Evolutionary conservation across 2,329 filamentous ascomycete species (phyloP).

Genomic region (Chaetoscypha palmicola): DNA sequence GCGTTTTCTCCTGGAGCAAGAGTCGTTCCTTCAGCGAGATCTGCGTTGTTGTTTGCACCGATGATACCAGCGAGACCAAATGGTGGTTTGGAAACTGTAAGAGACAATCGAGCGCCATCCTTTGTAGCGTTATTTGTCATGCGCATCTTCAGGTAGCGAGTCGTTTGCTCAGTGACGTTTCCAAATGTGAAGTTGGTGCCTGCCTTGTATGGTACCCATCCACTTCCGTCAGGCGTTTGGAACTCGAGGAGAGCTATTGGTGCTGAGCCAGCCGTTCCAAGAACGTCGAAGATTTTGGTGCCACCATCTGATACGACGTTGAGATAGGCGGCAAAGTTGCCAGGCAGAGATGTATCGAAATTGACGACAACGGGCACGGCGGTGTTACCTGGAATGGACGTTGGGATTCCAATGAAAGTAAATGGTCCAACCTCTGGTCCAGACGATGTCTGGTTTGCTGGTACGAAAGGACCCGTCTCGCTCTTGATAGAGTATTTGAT

Average conservation of each 20-base stretch:
- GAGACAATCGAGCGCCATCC: constrained; percentile 42
- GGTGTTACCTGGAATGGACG: constrained; percentile 35
- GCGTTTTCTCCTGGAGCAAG: constrained; percentile 43
- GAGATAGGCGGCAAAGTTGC: constrained; percentile 44
- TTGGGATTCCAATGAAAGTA: constrained; percentile 40
- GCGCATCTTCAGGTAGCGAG: constrained; percentile 42
- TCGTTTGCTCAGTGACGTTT: constrained; percentile 46
- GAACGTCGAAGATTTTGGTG: constrained; percentile 39
- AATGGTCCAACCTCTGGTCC: constrained; percentile 41
- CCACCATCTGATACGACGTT: constrained; percentile 45
- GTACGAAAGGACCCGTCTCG: constrained; percentile 36
- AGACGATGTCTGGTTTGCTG: constrained; percentile 31
- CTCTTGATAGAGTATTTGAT: constrained; percentile 30
- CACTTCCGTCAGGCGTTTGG: constrained; percentile 42
- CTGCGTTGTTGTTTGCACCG: constrained; percentile 46
- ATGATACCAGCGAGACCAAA: constrained; percentile 49
- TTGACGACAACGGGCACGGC: constrained; percentile 37
- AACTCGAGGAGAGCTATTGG: constrained; percentile 48
- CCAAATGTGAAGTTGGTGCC: constrained; percentile 46
- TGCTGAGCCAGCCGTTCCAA: constrained; percentile 42
- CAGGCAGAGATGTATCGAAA: constrained; percentile 40
- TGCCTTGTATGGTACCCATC: constrained; percentile 42
- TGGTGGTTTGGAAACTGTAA: constrained; percentile 56
- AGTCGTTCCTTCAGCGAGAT: constrained; percentile 49
- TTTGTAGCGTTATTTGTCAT: constrained; percentile 49